Conservation (phyloP, 345 rosid genomes). For the Sonneratia caseolaris region DNA sequence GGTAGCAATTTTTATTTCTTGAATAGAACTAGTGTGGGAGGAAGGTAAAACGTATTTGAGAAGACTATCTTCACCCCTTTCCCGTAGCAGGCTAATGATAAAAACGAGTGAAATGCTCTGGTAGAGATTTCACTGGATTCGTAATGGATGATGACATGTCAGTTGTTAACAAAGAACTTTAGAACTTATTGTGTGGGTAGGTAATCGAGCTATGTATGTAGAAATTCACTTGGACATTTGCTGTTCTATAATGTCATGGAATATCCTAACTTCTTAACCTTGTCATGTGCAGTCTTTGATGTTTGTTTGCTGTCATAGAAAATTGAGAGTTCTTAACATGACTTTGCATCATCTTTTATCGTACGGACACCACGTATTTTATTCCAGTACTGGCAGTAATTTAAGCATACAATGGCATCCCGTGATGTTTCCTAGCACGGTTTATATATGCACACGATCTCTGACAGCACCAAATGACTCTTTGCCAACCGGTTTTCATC, state of each 20-base stretch:
- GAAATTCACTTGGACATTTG: neutral
- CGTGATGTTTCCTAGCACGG: neutral
- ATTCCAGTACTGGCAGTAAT: too few relatives aligned
- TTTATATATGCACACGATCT: neutral
- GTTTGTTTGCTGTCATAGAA: neutral
- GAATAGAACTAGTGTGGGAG: neutral
- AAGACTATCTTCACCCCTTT: neutral
- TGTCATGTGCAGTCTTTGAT: neutral
- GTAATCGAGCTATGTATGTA: neutral
- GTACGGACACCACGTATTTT: too few relatives aligned
- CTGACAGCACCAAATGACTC: too few relatives aligned
- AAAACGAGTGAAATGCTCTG: neutral
- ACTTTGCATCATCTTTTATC: too few relatives aligned
- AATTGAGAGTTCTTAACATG: too few relatives aligned
- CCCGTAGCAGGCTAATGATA: neutral
- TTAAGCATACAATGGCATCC: neutral
- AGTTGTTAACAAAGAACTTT: neutral
- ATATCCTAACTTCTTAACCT: neutral
- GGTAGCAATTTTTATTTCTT: neutral
- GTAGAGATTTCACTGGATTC: neutral
- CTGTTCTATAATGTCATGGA: neutral
- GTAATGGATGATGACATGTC: neutral
- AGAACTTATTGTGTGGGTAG: neutral
- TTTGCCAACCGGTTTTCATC: too few relatives aligned
- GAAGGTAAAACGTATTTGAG: neutral